Base-by-base conservation (phyloP, 1,139 yeast species). In the Pichia norvegensis region DNA sequence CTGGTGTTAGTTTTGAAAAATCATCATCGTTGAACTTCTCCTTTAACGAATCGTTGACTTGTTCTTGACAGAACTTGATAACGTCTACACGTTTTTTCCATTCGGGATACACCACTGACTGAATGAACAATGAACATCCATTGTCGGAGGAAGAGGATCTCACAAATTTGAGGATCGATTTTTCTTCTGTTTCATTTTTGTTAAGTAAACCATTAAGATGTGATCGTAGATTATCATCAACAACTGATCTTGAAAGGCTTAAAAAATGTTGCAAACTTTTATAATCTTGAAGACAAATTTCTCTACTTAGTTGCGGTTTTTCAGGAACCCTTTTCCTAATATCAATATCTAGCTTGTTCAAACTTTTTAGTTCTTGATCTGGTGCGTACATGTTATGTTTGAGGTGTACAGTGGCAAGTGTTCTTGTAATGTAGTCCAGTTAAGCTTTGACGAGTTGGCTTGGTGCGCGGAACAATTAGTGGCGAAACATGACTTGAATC, bases 161-260 rank as follows among this genome's bases (percentile, higher is more conserved):
- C 6, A 23, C 25, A 43, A 51, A 55, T 10, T 53, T 55, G 14
- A 56, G 45, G n/a, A 58, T 54, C 16, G 61, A 56, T 2, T 42
- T 38, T 16, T 44, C 43, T 21, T 41, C 41, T 14, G 48, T 35
- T 31, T 60, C 65, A 39, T 58, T 63, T 42, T 55, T 61, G 44
- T 55, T 60, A 21, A 62, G 46, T 1, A 61, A 37, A 13, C 68
- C 65, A 44, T 72, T 70, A 31, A 73, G 49, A 36, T 67, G 59
- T 38, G 70, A 68, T 33, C 58, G 64, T 0, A 73, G 53, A 2
- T 66, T 67, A 52, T 73, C 78, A 50, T 74, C 79, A 33, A 70
- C 64, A 3, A 65, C 61, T 43, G 61, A 60, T 50, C 79, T 61
- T n/a, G 75, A 64, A 1, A 65, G 49, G 23, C 65, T 58, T 29